Conservation (phyloP, 768 basidiomycete species). For the Boletellus ananiceps region DNA sequence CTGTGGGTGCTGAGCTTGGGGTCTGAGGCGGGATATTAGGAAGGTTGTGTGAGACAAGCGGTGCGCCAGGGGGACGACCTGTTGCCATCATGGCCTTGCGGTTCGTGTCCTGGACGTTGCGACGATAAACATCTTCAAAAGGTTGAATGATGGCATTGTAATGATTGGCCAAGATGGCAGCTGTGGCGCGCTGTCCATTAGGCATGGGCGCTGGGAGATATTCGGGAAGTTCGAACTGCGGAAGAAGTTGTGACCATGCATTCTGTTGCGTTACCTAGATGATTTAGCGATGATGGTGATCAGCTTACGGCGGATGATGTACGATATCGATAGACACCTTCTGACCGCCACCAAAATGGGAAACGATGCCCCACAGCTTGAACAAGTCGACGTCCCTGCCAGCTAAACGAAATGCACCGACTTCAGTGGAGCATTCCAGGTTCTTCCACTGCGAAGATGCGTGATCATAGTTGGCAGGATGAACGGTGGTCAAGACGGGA, state of each 20-base stretch:
- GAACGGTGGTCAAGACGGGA: constrained; percentile 63
- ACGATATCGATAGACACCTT: constrained; percentile 42
- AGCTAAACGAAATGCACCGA: constrained; percentile 62
- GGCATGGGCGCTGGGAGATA: constrained; percentile 44
- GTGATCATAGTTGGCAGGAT: constrained; percentile 58
- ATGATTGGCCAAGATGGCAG: constrained; percentile 49
- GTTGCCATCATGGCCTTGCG: constrained; percentile 47
- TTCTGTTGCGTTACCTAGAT: constrained; percentile 47
- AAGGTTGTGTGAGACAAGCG: constrained; percentile 11
- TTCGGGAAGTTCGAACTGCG: constrained; percentile 60
- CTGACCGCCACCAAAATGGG: constrained; percentile 54
- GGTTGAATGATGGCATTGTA: constrained; percentile 62
- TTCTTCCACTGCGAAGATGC: constrained; percentile 57
- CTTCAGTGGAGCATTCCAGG: constrained; percentile 57
- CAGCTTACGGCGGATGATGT: constrained; percentile 14
- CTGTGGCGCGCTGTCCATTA: constrained; percentile 46
- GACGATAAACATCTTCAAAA: constrained; percentile 69
- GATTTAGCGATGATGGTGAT: constrained; percentile 1
- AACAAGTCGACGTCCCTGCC: constrained; percentile 77
- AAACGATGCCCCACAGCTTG: constrained; percentile 62
- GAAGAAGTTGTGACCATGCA: constrained; percentile 51
- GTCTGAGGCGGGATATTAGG: constrained; percentile 17
- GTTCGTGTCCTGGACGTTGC: constrained; percentile 56
- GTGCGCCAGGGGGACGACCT: constrained; percentile 29
- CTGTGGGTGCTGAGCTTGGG: constrained; percentile 8